A percentile compares a stretch with the other conserved stretches of the same genome.
Conservation (phyloP, 108 stramenopile species). For the Nannochloropsis granulata region DNA sequence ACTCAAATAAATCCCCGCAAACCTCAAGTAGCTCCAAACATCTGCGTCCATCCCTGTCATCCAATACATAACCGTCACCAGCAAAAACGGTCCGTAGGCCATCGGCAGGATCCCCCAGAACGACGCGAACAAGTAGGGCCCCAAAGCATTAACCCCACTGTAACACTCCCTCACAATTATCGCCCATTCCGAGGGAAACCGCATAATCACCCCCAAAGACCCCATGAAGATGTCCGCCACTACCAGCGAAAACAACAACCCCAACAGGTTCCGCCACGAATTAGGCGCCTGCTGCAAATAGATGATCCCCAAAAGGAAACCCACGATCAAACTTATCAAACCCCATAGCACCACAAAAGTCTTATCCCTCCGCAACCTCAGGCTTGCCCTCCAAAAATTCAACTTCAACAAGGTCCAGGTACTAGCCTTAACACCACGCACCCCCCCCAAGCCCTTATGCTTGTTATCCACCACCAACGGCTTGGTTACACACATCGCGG, state of each 20-base stretch:
- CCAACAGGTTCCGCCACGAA: neutral
- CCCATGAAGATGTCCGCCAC: neutral
- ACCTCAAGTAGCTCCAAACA: neutral
- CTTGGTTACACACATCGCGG: neutral
- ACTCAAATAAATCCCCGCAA: neutral
- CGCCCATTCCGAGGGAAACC: neutral
- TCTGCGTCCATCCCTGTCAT: neutral
- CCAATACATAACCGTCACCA: neutral
- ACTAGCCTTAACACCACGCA: neutral
- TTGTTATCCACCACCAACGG: neutral
- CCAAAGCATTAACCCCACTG: neutral
- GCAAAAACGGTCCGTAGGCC: neutral
- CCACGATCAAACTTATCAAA: neutral
- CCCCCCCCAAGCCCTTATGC: neutral
- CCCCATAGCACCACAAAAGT: neutral
- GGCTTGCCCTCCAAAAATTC: neutral
- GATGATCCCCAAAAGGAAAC: neutral
- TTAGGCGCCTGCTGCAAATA: neutral
- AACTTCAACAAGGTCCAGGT: neutral
- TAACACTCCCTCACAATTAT: neutral
- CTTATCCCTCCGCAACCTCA: neutral
- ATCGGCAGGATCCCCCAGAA: neutral
- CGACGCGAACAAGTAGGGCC: neutral
- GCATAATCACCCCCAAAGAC: neutral
- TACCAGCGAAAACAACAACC: neutral